Base-by-base conservation (phyloP, 495 filamentous ascomycete genomes). In the Rostrohypoxylon terebratum region DNA sequence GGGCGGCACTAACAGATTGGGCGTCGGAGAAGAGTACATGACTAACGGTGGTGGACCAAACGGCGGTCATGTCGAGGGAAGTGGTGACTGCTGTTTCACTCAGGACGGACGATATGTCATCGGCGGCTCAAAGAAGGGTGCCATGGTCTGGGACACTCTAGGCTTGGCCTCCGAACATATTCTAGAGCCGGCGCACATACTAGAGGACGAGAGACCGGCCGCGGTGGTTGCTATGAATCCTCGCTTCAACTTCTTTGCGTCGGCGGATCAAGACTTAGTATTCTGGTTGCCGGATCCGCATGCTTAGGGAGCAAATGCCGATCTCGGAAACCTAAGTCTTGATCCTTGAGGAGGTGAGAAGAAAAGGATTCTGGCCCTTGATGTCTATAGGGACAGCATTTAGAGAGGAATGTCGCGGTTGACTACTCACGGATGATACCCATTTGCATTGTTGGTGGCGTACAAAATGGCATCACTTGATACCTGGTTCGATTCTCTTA, bases 221-320 rank as follows among this genome's bases (percentile, higher is more conserved):
- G 90, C 90, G 0, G 84, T 97, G 9, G 87, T 98, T 55, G 92
- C 92, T 48, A 94, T 92, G 77, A 98, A 97, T 80, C 96, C 93
- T 6, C 86, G 93, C 48, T 93, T 90, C 80, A 97, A 98, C 79
- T 89, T 98, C 84, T 83, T 97, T 68, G 94, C 92, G 14, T 94
- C 89, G 44, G 96, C 91, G 4, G 94, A 98, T 75, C 90, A 90
- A 75, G 94, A 98, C 68, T 84, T 94, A 63, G 82, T 96, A 51
- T 93, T 99, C 66, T 98, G 96, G 95, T 79, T 96, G 34, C 96
- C 96, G 16, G 92, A 94, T 81, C 82, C 85, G 61, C 86, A 92
- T 77, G 79, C 74, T 8, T 84, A 82, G 69, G 16, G 55, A 8
- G 38, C 38, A 42, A 14, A n/a, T n/a, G 13, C 38, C 1, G 11